Conservation (phyloP, 1,284 basidiomycete genomes). For the Leccinum pachyderme region DNA sequence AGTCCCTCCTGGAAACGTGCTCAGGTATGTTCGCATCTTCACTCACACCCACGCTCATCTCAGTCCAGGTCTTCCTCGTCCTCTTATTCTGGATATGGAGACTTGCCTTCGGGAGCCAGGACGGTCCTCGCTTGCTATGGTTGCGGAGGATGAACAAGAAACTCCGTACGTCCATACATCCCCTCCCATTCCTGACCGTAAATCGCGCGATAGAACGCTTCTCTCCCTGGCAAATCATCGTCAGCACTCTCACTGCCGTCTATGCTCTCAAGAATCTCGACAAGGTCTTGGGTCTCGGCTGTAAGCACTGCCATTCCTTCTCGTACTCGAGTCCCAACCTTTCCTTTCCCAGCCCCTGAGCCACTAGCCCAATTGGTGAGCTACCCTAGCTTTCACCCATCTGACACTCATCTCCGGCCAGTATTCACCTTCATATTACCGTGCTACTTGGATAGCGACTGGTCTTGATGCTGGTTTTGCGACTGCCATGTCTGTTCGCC, state of each 20-base stretch:
- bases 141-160: constrained; percentile 56
- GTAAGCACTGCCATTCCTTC: constrained; percentile 46
- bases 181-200: not conserved
- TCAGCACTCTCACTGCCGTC: constrained; percentile 79
- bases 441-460: constrained; percentile 94
- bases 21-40: constrained; percentile 48
- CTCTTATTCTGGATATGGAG: constrained; percentile 89
- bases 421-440: constrained; percentile 93
- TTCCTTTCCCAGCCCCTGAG: constrained; percentile 71
- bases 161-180: constrained; percentile 49
- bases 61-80: constrained; percentile 73
- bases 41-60: not conserved
- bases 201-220: constrained; percentile 60
- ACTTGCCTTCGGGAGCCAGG: constrained; percentile 67
- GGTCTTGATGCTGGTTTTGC: constrained; percentile 98
- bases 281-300: constrained; percentile 79
- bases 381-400: constrained; percentile 5
- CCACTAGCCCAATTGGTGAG: constrained; percentile 84
- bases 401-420: constrained; percentile 32
- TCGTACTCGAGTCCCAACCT: not conserved
- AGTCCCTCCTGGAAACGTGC: constrained; percentile 73
- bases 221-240: constrained; percentile 93
- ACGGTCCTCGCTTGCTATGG: constrained; percentile 65
- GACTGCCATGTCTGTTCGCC: constrained; percentile 90
- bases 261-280: constrained; percentile 89